Percentiles rank a stretch among this genome's conserved stretches.
Conservation (phyloP, 1,139 yeast species). For the Diutina catenulata region DNA sequence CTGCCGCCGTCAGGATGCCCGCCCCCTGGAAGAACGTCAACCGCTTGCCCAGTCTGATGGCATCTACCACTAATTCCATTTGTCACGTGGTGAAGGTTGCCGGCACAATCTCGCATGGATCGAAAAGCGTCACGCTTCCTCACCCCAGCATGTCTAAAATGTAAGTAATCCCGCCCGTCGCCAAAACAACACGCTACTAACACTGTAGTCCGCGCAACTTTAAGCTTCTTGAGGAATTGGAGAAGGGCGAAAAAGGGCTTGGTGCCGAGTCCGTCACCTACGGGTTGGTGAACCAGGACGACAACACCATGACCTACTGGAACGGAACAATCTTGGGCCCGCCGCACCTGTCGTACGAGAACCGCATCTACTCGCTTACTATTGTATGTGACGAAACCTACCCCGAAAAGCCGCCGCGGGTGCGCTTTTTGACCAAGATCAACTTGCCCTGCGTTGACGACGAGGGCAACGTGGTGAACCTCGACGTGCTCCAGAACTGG, state of each 20-base stretch:
- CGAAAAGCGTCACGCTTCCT: no score
- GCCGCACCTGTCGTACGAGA: slow-evolving; percentile 89
- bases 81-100: background rate
- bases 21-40: slow-evolving; percentile 68
- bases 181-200: slow-evolving; percentile 7
- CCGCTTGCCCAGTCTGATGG: no score
- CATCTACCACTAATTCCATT: background rate
- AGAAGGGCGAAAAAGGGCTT: slow-evolving; percentile 94
- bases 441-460: slow-evolving; percentile 82
- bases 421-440: slow-evolving; percentile 68
- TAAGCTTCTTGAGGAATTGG: slow-evolving; percentile 87
- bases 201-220: slow-evolving; percentile 74
- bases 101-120: background rate
- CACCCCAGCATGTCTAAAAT: slow-evolving; percentile 4
- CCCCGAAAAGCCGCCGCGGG: slow-evolving; percentile 82
- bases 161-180: background rate
- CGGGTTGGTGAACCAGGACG: slow-evolving; percentile 81
- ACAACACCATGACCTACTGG: slow-evolving; percentile 88
- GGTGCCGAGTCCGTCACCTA: slow-evolving; percentile 96
- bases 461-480: slow-evolving; percentile 57
- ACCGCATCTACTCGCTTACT: slow-evolving; percentile 76
- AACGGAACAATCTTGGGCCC: slow-evolving; percentile 96
- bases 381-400: slow-evolving; percentile 76
- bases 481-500: slow-evolving; percentile 75
- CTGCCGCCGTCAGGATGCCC: slow-evolving; percentile 85